Evolutionary conservation across 331 rosid species (phyloP).

Genomic region (Pyrus hybrid): DNA sequence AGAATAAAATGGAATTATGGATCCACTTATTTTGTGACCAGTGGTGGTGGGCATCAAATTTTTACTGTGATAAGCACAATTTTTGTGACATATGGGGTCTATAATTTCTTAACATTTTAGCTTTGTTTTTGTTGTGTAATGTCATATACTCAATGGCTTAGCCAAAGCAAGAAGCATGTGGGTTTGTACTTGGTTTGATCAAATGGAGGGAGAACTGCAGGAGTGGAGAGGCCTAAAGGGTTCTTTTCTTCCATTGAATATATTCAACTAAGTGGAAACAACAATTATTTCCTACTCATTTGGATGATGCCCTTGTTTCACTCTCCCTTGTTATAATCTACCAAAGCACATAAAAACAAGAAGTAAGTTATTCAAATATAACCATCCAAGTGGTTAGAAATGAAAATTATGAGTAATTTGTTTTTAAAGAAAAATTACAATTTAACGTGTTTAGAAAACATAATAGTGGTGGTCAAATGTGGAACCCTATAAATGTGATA

Average conservation of each 20-base stretch:
- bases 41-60: conserved; percentile 5
- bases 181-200: not conserved
- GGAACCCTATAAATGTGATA: no score
- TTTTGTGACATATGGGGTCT: conserved; percentile 21
- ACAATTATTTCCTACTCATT: conserved; percentile 35
- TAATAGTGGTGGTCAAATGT: not conserved
- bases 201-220: not conserved
- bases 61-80: conserved; percentile 8
- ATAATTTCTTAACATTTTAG: not conserved
- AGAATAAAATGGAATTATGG: not conserved
- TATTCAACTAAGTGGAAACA: not conserved
- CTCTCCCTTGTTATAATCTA: not conserved
- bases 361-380: not conserved
- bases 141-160: conserved; percentile 3
- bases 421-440: no score
- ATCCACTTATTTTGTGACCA: not conserved
- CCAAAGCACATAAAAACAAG: conserved; percentile 5
- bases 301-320: conserved; percentile 9
- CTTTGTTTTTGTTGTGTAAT: not conserved
- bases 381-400: not conserved
- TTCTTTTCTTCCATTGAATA: not conserved
- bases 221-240: not conserved
- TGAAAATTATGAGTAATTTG: not conserved
- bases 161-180: conserved; percentile 12
- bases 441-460: not conserved